Percentiles rank a stretch among this genome's conserved stretches.
Conservation (phyloP, 768 basidiomycete genomes). For the Tubosaeta sp. region DNA sequence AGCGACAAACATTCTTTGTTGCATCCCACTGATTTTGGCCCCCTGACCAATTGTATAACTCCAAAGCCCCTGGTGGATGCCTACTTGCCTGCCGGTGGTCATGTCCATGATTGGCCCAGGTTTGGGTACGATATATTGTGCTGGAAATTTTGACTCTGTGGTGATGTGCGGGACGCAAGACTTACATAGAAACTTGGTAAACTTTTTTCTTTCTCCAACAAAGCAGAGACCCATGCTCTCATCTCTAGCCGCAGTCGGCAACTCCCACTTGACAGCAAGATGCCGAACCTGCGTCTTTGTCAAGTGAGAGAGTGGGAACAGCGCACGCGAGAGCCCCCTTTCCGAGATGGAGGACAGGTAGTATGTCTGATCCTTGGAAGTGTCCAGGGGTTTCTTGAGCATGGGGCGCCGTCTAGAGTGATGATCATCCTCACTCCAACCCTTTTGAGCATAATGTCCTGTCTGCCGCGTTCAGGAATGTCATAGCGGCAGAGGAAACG, state of each 20-base stretch:
- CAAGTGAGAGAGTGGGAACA: constrained; percentile 73
- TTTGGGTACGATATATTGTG: constrained; percentile 66
- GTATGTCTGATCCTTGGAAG: constrained; percentile 85
- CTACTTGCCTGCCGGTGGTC: constrained; percentile 49
- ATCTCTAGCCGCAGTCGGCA: constrained; percentile 70
- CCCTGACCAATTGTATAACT: constrained; percentile 83
- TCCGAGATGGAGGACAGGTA: constrained; percentile 81
- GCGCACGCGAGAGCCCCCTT: constrained; percentile 53
- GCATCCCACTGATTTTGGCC: constrained; percentile 60
- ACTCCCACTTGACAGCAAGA: constrained; percentile 54
- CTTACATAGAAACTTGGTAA: constrained; percentile 70
- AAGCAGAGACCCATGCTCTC: constrained; percentile 98
- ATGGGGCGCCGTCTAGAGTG: constrained; percentile 37
- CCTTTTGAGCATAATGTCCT: constrained; percentile 87
- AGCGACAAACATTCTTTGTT: constrained; percentile 64
- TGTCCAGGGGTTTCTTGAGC: constrained; percentile 53
- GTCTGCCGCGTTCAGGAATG: constrained; percentile 1
- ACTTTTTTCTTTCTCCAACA: constrained; percentile 74
- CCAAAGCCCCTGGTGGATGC: constrained; percentile 74
- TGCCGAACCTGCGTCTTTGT: constrained; percentile 70
- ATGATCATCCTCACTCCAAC: constrained; percentile 34
- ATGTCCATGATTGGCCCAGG: constrained; percentile 67
- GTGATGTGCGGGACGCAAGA: neutral
- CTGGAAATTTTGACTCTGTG: constrained; percentile 35
- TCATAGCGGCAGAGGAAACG: neutral